Evolutionary conservation across 2,329 filamentous ascomycete species (phyloP).

Genomic region (Aspergillus amoenus): DNA sequence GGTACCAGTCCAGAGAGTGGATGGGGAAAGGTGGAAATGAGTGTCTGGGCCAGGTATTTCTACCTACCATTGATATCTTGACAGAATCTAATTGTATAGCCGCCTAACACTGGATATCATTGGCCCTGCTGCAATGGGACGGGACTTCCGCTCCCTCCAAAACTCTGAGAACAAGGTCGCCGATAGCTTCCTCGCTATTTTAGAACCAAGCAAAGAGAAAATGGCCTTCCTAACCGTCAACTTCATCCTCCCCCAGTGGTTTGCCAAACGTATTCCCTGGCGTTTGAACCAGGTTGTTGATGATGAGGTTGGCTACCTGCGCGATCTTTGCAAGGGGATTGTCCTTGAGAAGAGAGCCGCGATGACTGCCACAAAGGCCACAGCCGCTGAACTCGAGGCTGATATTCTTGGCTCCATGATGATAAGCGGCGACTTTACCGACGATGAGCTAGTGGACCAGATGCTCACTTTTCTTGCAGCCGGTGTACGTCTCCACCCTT

Average conservation of each 20-base stretch:
- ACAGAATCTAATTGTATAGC: slow-evolving; percentile 15
- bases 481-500: slow-evolving; percentile 24
- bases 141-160: slow-evolving; percentile 55
- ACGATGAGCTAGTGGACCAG: slow-evolving; percentile 42
- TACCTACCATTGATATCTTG: neutral
- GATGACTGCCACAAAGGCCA: slow-evolving; percentile 35
- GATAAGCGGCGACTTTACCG: slow-evolving; percentile 37
- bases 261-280: slow-evolving; percentile 49
- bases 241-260: slow-evolving; percentile 51
- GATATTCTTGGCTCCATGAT: slow-evolving; percentile 43
- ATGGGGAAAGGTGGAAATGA: slow-evolving; percentile 36
- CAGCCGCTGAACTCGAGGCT: slow-evolving; percentile 34
- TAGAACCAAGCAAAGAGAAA: slow-evolving; percentile 46
- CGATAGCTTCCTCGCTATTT: slow-evolving; percentile 52
- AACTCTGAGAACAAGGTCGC: slow-evolving; percentile 54
- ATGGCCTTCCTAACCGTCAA: slow-evolving; percentile 46
- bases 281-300: slow-evolving; percentile 31
- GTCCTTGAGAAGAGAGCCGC: slow-evolving; percentile 32
- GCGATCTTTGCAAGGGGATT: slow-evolving; percentile 34
- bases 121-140: slow-evolving; percentile 56
- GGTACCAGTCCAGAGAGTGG: slow-evolving; percentile 19
- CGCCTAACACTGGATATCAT: slow-evolving; percentile 61
- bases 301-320: slow-evolving; percentile 31
- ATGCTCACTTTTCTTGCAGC: slow-evolving; percentile 45
- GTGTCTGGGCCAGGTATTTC: slow-evolving; percentile 33